Base-by-base conservation (phyloP, 1,284 basidiomycete genomes). In the Cryptococcus amylolentus region DNA sequence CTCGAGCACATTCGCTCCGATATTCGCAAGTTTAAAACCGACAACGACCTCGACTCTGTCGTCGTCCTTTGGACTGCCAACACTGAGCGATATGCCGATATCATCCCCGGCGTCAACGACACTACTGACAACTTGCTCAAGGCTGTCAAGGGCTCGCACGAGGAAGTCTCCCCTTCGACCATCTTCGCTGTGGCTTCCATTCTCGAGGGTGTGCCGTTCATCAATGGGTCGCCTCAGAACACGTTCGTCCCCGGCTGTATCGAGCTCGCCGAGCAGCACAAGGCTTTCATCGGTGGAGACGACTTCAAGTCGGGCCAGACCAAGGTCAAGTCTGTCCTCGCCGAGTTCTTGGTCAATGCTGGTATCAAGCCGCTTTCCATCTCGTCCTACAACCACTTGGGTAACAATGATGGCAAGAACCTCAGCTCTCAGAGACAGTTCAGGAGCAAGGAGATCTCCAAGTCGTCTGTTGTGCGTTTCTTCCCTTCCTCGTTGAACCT, bases 201-300 rank as follows among this genome's bases (percentile, higher is more conserved):
- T 76, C 88, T 97, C 65, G 95, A 98, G 79, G 88, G 88, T 60
- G 87, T 87, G 67, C 92, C 95, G 31, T 98, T 95, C 83, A 86
- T 98, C 77, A 98, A 98, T 72, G 95, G 95, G 54, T 93, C 94
- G 26, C 95, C 95, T 20, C 95, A 98, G 83, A 98, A 98, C 85
- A 98, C 95, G 7, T 98, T 98, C 73, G 93, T 98, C 35, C 95
- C 96, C 1, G 95, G 96, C 68, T 87, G 88, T 68, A 89, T 98
- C 72, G 83, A 88, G 73, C 89, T 98, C 61, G 92, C 95, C 51
- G 94, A 98, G 82, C 83, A 86, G 67, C 80, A 89, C 70, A 83
- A 87, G 74, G 88, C 91, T 9, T 98, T 98, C 82, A 96, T 98
- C 70, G 94, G 91, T 55, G 94, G 96, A 52, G 95, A 98, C 75